Conservation (phyloP, 352 stramenopile species). For the Globisporangium camurandrum region DNA sequence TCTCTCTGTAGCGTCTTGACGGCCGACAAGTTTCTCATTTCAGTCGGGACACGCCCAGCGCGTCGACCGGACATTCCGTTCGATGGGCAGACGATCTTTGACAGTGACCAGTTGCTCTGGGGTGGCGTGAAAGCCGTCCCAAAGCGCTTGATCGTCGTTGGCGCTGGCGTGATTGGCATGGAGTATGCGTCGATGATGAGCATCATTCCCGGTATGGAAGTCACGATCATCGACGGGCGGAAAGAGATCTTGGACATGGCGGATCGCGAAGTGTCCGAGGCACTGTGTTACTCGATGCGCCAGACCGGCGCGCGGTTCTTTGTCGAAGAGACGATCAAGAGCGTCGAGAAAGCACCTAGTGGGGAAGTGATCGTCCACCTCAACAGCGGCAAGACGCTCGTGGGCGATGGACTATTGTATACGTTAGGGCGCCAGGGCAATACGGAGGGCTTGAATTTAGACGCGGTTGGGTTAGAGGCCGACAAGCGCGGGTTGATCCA, state of each 20-base stretch:
- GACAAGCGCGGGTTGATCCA: constrained; percentile 82
- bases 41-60: constrained; percentile 78
- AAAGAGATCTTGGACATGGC: constrained; percentile 87
- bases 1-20: constrained; percentile 53
- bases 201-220: constrained; percentile 84
- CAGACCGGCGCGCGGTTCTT: constrained; percentile 85
- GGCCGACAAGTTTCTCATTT: constrained; percentile 81
- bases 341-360: constrained; percentile 50
- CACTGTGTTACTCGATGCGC: constrained; percentile 84
- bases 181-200: constrained; percentile 90
- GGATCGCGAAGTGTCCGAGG: constrained; percentile 82
- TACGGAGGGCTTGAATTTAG: constrained; percentile 77
- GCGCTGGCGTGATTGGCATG: constrained; percentile 87
- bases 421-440: constrained; percentile 84
- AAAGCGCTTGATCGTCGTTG: constrained; percentile 74
- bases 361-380: constrained; percentile 73
- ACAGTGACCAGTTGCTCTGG: constrained; percentile 83
- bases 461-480: constrained; percentile 62
- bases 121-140: constrained; percentile 62
- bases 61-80: constrained; percentile 78
- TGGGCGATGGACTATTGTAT: constrained; percentile 81
- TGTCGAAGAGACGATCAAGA: constrained; percentile 71
- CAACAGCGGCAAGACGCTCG: constrained; percentile 81
- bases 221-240: constrained; percentile 85
- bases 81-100: constrained; percentile 81